These are phyloP conservation scores for Ceratocystis ficicola DNA, from an alignment of 2,329 filamentous ascomycete species.

Conservation along the genomic window DNA sequence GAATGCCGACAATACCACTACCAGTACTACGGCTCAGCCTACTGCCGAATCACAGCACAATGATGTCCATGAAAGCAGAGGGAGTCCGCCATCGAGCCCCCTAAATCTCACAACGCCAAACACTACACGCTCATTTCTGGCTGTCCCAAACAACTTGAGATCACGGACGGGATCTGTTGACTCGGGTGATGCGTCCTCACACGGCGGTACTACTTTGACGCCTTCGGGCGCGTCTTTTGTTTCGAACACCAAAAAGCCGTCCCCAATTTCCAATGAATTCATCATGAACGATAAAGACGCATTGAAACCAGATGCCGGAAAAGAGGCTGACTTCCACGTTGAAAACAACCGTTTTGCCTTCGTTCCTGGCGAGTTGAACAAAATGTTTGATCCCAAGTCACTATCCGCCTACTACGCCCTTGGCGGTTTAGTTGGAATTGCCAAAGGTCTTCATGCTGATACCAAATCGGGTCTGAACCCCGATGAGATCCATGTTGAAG, in stretches of 20 bases:
- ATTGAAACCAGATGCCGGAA: slow-evolving; percentile 61
- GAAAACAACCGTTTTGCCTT: slow-evolving; percentile 77
- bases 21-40: slow-evolving; percentile 37
- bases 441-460: slow-evolving; percentile 65
- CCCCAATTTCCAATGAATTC: slow-evolving; percentile 37
- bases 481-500: slow-evolving; percentile 58
- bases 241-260: slow-evolving; percentile 35
- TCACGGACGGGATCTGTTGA: slow-evolving; percentile 60
- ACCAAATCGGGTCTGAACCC: slow-evolving; percentile 59
- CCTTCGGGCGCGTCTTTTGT: slow-evolving; percentile 36
- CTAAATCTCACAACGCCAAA: slow-evolving; percentile 55
- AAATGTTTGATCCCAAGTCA: slow-evolving; percentile 82
- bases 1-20: slow-evolving; percentile 32
- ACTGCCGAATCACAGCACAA: slow-evolving; percentile 34
- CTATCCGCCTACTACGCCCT: slow-evolving; percentile 68
- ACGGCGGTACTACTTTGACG: slow-evolving; percentile 50
- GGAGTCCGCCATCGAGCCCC: slow-evolving; percentile 56
- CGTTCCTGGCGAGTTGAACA: slow-evolving; percentile 68
- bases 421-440: slow-evolving; percentile 65
- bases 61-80: slow-evolving; percentile 31
- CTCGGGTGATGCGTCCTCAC: slow-evolving; percentile 50
- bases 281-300: slow-evolving; percentile 56
- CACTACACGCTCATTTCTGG: slow-evolving; percentile 41
- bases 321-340: slow-evolving; percentile 62
- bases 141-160: slow-evolving; percentile 49